These are phyloP conservation scores for Bolboschoenoplectus hybrid DNA, from an alignment of 202 grass and related monocot species.

Conservation along the genomic window DNA sequence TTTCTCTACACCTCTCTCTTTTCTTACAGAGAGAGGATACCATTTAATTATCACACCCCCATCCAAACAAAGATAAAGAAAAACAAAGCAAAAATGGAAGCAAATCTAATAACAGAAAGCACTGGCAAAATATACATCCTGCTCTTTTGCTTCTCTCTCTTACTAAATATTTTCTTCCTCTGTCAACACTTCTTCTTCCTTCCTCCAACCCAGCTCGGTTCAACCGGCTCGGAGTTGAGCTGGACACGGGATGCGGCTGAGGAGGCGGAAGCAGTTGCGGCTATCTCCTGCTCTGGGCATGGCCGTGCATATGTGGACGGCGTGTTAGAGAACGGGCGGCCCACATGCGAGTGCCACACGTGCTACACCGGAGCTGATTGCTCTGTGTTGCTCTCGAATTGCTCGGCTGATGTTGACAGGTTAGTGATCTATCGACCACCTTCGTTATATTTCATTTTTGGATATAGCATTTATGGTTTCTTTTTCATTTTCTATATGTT, in stretches of 20 bases:
- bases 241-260: constrained; percentile 58
- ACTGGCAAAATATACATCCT: neutral
- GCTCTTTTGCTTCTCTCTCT: constrained; percentile 49
- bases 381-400: constrained; percentile 51
- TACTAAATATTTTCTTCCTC: constrained; percentile 58
- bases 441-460: neutral
- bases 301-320: constrained; percentile 59
- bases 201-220: neutral
- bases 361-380: constrained; percentile 69
- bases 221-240: constrained; percentile 9
- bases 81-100: neutral
- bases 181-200: constrained; percentile 41
- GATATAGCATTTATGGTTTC: neutral
- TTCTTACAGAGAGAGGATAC: neutral
- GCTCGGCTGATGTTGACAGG: constrained; percentile 62
- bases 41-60: neutral
- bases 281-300: constrained; percentile 65
- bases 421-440: neutral
- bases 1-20: neutral
- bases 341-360: constrained; percentile 67
- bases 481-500: neutral
- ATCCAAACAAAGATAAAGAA: neutral
- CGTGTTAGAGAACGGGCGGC: constrained; percentile 44
- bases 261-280: constrained; percentile 64
- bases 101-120: neutral